phyloP scores from a whole-genome alignment of 2,329 filamentous ascomycete genomes.

The Talaromyces sp. region DNA sequence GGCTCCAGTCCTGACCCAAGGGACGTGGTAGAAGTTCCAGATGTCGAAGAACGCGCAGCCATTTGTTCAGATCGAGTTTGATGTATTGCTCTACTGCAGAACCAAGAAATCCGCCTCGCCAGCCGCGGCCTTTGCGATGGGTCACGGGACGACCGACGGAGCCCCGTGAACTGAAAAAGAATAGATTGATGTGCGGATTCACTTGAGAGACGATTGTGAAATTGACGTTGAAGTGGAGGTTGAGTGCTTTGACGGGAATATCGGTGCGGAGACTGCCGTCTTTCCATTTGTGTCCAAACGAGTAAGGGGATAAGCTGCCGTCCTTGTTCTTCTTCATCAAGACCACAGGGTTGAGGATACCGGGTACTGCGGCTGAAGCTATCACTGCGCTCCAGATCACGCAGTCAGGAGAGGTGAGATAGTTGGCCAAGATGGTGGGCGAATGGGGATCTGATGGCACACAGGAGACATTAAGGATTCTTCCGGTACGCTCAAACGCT shows the following conservation, averaged over 20 bases:
- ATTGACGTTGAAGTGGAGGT: conserved; percentile 97
- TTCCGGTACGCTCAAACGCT: conserved; percentile 87
- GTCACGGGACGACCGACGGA: conserved; percentile 90
- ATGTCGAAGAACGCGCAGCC: conserved; percentile 90
- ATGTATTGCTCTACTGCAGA: conserved; percentile 90
- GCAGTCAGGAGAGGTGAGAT: conserved; percentile 90
- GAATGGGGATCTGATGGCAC: conserved; percentile 94
- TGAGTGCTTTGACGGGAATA: conserved; percentile 88
- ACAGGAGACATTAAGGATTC: conserved; percentile 92
- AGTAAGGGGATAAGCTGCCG: conserved; percentile 78
- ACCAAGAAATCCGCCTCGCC: conserved; percentile 92
- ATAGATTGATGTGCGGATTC: conserved; percentile 96
- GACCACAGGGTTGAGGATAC: conserved; percentile 91
- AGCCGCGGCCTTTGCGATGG: conserved; percentile 85
- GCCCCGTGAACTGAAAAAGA: conserved; percentile 95
- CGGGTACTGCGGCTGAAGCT: conserved; percentile 90
- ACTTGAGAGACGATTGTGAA: conserved; percentile 86
- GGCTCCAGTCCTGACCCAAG: conserved; percentile 91
- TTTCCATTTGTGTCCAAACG: conserved; percentile 99
- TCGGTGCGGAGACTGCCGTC: conserved; percentile 91
- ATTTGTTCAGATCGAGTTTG: conserved; percentile 95
- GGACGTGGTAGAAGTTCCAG: conserved; percentile 86
- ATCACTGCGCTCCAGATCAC: conserved; percentile 97
- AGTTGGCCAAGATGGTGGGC: conserved; percentile 87
- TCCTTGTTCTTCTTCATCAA: conserved; percentile 80